phyloP scores from a whole-genome alignment of 305 asterid species.

The Fraxinus dipetala region DNA sequence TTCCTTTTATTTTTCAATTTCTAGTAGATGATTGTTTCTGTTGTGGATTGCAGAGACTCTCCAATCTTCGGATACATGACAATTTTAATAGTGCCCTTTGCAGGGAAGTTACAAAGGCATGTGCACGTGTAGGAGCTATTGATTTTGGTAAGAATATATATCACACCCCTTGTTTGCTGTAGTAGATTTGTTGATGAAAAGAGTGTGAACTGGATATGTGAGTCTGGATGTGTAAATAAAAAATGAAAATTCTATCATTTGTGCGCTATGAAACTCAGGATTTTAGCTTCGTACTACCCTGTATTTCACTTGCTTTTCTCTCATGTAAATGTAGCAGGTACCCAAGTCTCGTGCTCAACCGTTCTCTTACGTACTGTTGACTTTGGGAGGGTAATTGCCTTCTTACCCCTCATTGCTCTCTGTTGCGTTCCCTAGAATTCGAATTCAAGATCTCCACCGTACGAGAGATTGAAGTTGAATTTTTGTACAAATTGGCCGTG shows the following conservation, averaged over 20 bases:
- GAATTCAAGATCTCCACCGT: no score
- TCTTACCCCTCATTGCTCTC: no score
- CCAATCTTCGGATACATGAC: slow-evolving; percentile 74
- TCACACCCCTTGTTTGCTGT: background rate
- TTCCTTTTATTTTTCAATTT: slow-evolving; percentile 7
- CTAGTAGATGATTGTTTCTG: slow-evolving; percentile 5
- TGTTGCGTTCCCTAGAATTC: no score
- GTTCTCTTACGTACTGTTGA: no score
- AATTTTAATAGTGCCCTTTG: slow-evolving; percentile 79
- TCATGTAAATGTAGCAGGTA: background rate
- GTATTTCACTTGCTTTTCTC: background rate
- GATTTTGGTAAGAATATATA: slow-evolving; percentile 55
- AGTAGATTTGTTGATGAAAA: background rate
- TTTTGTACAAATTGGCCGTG: no score
- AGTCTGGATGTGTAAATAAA: background rate
- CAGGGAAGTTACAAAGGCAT: slow-evolving; percentile 78
- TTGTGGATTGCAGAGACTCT: slow-evolving; percentile 69
- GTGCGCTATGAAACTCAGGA: background rate
- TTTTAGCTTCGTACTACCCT: background rate
- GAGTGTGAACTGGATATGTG: background rate
- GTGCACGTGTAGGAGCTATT: slow-evolving; percentile 79
- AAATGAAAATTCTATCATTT: background rate
- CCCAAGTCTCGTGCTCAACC: no score
- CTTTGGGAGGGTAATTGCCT: no score
- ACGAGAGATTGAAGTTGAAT: no score